Conservation (phyloP, 2,329 filamentous ascomycete genomes). For the Arthrobotrys sinensis region DNA sequence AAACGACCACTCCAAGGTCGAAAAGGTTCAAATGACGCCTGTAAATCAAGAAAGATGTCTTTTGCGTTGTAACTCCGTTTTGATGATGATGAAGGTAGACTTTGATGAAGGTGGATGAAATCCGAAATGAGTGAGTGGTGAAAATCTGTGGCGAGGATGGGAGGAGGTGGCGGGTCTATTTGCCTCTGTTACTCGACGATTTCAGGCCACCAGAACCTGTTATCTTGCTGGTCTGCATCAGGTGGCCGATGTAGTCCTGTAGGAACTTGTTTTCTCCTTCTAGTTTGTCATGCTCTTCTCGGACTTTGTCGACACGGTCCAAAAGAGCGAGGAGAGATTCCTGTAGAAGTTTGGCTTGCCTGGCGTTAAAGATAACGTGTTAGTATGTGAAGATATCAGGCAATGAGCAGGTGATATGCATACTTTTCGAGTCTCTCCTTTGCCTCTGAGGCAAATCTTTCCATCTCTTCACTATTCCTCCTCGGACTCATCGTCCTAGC, state of each 20-base stretch:
- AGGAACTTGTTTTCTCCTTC: constrained; percentile 97
- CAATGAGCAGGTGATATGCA: neutral
- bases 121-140: constrained; percentile 20
- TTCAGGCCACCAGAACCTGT: constrained; percentile 75
- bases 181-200: constrained; percentile 70
- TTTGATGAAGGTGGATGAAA: constrained; percentile 21
- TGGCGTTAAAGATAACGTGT: constrained; percentile 67
- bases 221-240: constrained; percentile 84
- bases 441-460: constrained; percentile 87
- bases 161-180: constrained; percentile 68
- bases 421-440: constrained; percentile 68
- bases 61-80: constrained; percentile 55
- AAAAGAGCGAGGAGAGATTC: constrained; percentile 90
- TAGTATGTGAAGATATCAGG: constrained; percentile 11
- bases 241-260: constrained; percentile 96
- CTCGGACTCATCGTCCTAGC: constrained; percentile 95
- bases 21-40: constrained; percentile 66
- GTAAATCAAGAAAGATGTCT: constrained; percentile 62
- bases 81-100: constrained; percentile 31
- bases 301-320: constrained; percentile 93
- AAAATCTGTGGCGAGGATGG: constrained; percentile 1
- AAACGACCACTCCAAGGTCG: constrained; percentile 61
- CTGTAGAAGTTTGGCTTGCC: constrained; percentile 90
- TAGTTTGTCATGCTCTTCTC: constrained; percentile 94
- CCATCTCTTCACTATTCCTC: constrained; percentile 89